Base-by-base conservation (phyloP, 441 rosid genomes). In the Populus hybrid region DNA sequence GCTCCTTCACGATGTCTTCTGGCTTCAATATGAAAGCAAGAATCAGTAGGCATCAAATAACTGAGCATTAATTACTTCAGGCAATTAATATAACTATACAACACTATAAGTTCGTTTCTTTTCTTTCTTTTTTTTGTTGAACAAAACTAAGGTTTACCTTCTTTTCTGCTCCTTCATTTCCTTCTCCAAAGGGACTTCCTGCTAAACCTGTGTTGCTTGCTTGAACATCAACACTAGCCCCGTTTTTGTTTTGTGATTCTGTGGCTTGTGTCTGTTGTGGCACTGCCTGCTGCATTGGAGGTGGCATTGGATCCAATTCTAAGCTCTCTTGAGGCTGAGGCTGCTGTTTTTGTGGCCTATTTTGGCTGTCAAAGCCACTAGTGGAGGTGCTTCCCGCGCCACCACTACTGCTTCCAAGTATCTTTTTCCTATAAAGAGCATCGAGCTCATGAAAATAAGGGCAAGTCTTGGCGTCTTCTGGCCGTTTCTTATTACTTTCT, bases 1-100 rank as follows among this genome's bases (percentile, higher is more conserved):
- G 66, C 90, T 89, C 93, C 85, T 87, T 91, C 94, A 93, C 87
- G 85, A 85, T 88, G 91, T 89, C 95, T 90, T 90, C 97, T 93
- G 95, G 96, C 97, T 93, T 93, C 96, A 93, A 83, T 81, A 73
- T 72, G 77, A 84, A 84, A 85, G 80, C 80, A 81, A 69, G 40
- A 83, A 78, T 86, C 88, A 86, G 71, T 82, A 70, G 73, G 38
- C 78, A 74, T 66, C 68, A 69, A 8, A 70, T 70, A 67, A 24
- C 54, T 59, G 79, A n/a, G 21, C 14, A 24, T 34, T 21, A 1
- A n/a, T 50, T 50, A 66, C 46, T 69, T 6, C 26, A 21, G 28
- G 5, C 14, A 65, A 24, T 24, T 24, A 24, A 6, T 24, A 21
- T 10, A 21, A 24, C 68, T 28, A 21, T 10, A 11, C 1, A 35